These are phyloP conservation scores for Colletotrichum gloeosporioides DNA, from an alignment of 2,329 filamentous ascomycete species.

Conservation along the genomic window DNA sequence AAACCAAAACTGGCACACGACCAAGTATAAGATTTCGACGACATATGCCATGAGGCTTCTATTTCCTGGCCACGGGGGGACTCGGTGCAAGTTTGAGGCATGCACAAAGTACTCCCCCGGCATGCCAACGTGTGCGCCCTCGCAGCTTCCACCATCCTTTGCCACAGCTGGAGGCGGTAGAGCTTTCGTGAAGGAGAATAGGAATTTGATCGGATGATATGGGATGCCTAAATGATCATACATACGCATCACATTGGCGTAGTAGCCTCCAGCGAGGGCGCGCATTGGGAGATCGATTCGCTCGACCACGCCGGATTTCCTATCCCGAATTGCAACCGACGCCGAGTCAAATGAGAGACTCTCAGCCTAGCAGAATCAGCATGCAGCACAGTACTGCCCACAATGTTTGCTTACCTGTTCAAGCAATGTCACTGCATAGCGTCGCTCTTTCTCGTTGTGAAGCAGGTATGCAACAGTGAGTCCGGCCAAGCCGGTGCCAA, in stretches of 20 bases:
- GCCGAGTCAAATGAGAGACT: conserved; percentile 42
- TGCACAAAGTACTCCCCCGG: conserved; percentile 54
- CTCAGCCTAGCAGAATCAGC: conserved; percentile 29
- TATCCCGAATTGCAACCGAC: conserved; percentile 40
- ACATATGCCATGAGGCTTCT: conserved; percentile 43
- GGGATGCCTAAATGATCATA: conserved; percentile 58
- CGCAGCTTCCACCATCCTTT: not conserved
- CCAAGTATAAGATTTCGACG: conserved; percentile 47
- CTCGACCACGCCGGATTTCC: conserved; percentile 32
- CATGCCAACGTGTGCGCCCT: too few relatives aligned
- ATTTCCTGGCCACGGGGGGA: conserved; percentile 46
- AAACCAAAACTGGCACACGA: conserved; percentile 59
- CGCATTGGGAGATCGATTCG: conserved; percentile 46
- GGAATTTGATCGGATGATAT: conserved; percentile 55
- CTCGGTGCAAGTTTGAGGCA: conserved; percentile 57
- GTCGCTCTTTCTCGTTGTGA: not conserved
- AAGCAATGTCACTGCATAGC: not conserved
- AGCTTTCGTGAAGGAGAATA: conserved; percentile 55
- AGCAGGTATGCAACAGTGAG: too few relatives aligned
- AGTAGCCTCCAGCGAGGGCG: conserved; percentile 49
- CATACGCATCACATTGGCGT: conserved; percentile 59
- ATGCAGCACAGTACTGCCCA: not conserved
- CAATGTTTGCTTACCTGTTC: not conserved
- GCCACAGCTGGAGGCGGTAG: not conserved
- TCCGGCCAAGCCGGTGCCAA: too few relatives aligned